Conservation (phyloP, 2,329 filamentous ascomycete genomes). For the Xylaria sp. region DNA sequence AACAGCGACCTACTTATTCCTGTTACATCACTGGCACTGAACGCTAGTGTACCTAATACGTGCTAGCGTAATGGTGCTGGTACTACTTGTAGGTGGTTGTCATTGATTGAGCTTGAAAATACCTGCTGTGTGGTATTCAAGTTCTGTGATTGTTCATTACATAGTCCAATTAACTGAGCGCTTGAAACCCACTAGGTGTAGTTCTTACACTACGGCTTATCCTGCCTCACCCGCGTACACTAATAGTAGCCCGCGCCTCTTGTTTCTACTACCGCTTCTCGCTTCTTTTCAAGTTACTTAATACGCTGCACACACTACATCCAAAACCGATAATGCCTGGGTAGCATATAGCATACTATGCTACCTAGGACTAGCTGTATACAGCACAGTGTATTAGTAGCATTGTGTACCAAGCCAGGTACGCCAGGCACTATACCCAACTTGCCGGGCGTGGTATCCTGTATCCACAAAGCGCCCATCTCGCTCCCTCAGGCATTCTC, state of each 20-base stretch:
- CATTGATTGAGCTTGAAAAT: not conserved
- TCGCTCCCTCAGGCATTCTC: slow-evolving; percentile 24
- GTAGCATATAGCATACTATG: too few species aligned
- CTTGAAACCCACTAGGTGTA: slow-evolving; percentile 7
- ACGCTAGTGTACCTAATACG: not conserved
- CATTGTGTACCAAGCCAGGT: not conserved
- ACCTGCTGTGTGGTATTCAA: not conserved
- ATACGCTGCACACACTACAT: not conserved
- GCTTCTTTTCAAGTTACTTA: not conserved
- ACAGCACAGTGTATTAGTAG: slow-evolving; percentile 2
- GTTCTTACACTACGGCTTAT: slow-evolving; percentile 10
- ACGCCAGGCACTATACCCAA: not conserved
- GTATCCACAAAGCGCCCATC: slow-evolving; percentile 15
- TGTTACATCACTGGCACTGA: not conserved
- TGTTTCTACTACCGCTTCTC: not conserved
- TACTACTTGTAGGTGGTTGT: not conserved
- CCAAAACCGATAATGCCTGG: too few species aligned
- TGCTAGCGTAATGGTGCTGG: not conserved
- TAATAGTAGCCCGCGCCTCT: slow-evolving; percentile 10
- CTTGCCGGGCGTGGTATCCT: not conserved
- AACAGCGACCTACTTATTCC: slow-evolving; percentile 4
- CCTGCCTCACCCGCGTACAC: not conserved
- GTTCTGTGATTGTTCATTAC: slow-evolving; percentile 16
- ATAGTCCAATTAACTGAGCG: slow-evolving; percentile 16
- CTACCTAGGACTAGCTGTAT: not conserved